Conservation (phyloP, 2,329 filamentous ascomycete genomes). For the Aspergillus fructus region DNA sequence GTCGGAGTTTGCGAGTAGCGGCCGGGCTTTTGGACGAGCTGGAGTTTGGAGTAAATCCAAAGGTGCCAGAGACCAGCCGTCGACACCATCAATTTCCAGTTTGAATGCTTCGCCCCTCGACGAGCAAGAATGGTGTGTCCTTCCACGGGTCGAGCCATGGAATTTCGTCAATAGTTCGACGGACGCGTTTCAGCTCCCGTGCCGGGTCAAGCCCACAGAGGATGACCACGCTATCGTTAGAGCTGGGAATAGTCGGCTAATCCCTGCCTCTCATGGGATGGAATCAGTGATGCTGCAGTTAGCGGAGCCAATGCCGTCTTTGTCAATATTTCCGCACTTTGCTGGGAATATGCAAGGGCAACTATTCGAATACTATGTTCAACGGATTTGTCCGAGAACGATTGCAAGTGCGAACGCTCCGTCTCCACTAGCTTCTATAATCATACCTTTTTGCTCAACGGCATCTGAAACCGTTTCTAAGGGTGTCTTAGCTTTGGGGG, state of each 20-base stretch:
- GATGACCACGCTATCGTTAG: conserved; percentile 22
- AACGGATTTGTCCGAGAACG: conserved; percentile 42
- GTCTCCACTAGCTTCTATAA: conserved; percentile 41
- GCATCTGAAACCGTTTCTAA: conserved; percentile 40
- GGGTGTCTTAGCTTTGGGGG: conserved; percentile 40
- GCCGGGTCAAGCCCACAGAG: conserved; percentile 25
- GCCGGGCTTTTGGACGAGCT: conserved; percentile 44
- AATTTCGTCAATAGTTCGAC: conserved; percentile 34
- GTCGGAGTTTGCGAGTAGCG: conserved; percentile 41
- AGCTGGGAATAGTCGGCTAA: conserved; percentile 2
- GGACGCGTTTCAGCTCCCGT: conserved; percentile 28
- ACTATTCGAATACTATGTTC: conserved; percentile 42
- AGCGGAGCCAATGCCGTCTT: conserved; percentile 13
- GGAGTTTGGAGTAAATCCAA: conserved; percentile 42
- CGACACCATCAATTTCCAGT: conserved; percentile 18
- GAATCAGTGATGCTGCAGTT: conserved; percentile 2
- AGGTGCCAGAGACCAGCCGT: conserved; percentile 17
- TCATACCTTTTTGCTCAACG: conserved; percentile 40
- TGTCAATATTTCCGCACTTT: conserved; percentile 32
- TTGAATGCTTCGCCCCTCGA: conserved; percentile 16
- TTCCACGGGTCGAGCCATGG: conserved; percentile 30
- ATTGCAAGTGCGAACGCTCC: conserved; percentile 35
- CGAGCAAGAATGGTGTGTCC: conserved; percentile 28
- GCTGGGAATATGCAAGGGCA: conserved; percentile 28
- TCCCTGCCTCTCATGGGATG: not conserved